Base-by-base conservation (phyloP, 2,329 filamentous ascomycete species). In the Stachybotrys chartarum region DNA sequence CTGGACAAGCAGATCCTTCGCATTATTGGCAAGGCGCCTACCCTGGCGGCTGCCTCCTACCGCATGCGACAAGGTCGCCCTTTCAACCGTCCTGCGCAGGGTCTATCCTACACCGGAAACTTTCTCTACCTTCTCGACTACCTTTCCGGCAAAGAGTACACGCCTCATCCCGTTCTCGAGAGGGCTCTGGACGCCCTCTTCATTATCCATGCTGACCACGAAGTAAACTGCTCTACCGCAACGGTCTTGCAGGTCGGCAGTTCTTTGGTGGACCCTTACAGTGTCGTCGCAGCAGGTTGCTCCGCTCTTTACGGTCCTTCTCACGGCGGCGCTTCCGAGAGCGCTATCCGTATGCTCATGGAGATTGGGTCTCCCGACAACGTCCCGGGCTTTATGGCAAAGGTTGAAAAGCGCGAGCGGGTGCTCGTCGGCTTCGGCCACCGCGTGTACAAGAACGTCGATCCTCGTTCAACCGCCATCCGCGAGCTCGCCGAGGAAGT, bases 321-420 rank as follows among this genome's bases (percentile, higher is more conserved):
- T 0, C 81, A 84, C 64, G 81, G 80, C 55, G 81, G 81, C n/a
- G 81, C 81, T 3, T 80, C 78, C 0, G 81, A 84, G 59, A 75
- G 76, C 24, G 81, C 80, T 0, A 81, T 82, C 62, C 75, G 77
- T 51, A 78, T 78, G 71, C 68, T 82, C 5, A 76, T 76, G 60
- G 72, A 77, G 59, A 78, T 82, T 54, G 78, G 78, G 16, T 72
- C 68, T 1, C 73, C 75, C 3, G 75, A 78, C 48, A 78, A 78
- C 44, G 78, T 82, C 5, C 77, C 78, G 0, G 69, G 66, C 0
- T 75, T 79, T 54, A 79, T 82, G 66, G 64, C 71, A 2, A 70
- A 74, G 46, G 79, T 82, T 0, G 78, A 81, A 66, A 68, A 63
- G 59, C 70, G 76, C 5, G 77, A 82, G 64, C 70, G 74, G 7